phyloP scores from a whole-genome alignment of 192 early-diverging fungal species.

The Coemansia sp. region DNA sequence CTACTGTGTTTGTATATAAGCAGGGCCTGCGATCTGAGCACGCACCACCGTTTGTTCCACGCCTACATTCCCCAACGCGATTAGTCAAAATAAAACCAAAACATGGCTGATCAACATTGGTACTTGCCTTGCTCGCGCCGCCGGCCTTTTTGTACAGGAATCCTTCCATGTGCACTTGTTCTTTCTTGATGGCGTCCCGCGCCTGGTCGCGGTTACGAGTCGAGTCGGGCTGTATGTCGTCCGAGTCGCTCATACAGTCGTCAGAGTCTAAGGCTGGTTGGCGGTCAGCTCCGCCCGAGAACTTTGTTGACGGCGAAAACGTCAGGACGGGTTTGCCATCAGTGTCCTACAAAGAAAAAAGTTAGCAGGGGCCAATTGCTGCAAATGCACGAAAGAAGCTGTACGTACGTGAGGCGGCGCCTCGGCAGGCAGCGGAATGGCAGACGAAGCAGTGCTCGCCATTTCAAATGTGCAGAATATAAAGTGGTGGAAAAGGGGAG shows the following conservation, averaged over 20 bases:
- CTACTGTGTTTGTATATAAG: conserved; percentile 45
- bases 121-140: conserved; percentile 48
- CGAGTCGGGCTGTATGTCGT: conserved; percentile 42
- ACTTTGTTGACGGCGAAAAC: conserved; percentile 49
- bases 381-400: no score
- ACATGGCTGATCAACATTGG: not conserved
- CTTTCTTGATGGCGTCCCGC: conserved; percentile 43
- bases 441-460: conserved; percentile 43
- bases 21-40: conserved; percentile 48
- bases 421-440: conserved; percentile 34
- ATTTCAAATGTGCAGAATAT: conserved; percentile 10
- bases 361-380: no score
- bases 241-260: conserved; percentile 42
- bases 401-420: conserved; percentile 30
- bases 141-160: conserved; percentile 50
- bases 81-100: conserved; percentile 3
- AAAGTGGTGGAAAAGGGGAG: conserved; percentile 8
- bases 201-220: conserved; percentile 36
- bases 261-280: conserved; percentile 33
- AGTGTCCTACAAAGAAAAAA: conserved; percentile 19
- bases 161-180: conserved; percentile 50
- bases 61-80: conserved; percentile 17
- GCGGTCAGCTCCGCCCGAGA: conserved; percentile 18
- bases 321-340: conserved; percentile 29
- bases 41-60: conserved; percentile 56